Evolutionary conservation across 2,329 filamentous ascomycete species (phyloP), one percentile per base, ranked within the genome.

Genomic region (Neonectria faginata): DNA sequence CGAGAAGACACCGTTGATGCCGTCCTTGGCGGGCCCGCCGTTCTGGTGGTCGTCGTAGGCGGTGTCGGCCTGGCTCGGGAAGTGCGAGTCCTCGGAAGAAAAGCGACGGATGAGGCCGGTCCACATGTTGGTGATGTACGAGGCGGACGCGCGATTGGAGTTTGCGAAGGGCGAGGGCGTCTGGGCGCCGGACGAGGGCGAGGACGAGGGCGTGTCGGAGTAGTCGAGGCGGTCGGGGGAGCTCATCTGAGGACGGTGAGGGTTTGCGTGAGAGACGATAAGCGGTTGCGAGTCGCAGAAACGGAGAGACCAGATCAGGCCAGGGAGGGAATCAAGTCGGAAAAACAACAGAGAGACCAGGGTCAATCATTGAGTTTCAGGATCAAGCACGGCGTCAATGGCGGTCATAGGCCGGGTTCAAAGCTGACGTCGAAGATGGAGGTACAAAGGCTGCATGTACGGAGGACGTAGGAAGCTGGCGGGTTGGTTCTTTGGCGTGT

Each of bases 91-190:
- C 58, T 87, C 85, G 11, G 84, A 80, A 27, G 86, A 88, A 72
- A 93, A 87, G 65, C 91, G 89, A 39, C 91, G 87, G 67, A 92
- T 87, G 56, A 93, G 82, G 18, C 90, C 90, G 36, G 88, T 88
- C 73, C 83, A 85, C 78, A 85, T 83, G 66, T 64, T 79, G 64
- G 72, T 65, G 41, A 77, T 64, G 58, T 75, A 76, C 47, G 69
- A 71, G 12, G 68, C 68, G 42, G 72, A 74, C 18, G 70, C 71
- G 53, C 68, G 71, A 55, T 72, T 68, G 36, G 64, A 44, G 64
- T 64, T 69, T 42, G 39, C 10, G n/a, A 11, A 63, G 22, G 39
- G 59, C 50, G 31, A 72, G 72, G 72, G 72, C n/a, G 72, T 74
- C 50, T 63, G 67, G 47, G 66, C 65, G 58, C 72, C 72, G 41